These are phyloP conservation scores for Linnemannia schmuckeri DNA, from an alignment of 192 early-diverging fungal species.

Conservation along the genomic window DNA sequence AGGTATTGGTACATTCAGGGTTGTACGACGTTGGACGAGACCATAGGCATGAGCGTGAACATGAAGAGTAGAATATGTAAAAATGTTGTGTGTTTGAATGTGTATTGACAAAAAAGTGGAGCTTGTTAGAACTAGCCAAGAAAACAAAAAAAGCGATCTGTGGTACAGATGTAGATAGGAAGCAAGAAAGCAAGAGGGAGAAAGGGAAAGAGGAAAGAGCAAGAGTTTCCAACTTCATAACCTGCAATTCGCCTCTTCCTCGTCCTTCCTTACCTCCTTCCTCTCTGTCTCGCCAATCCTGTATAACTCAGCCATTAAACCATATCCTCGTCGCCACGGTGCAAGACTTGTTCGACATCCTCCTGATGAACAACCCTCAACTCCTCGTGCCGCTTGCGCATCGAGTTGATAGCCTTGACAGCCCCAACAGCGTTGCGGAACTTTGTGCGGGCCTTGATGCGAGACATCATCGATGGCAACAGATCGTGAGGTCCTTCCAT, in stretches of 20 bases:
- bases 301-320: conserved; percentile 15
- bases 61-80: no score
- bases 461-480: conserved; percentile 69
- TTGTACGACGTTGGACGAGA: no score
- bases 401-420: conserved; percentile 58
- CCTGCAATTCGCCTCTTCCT: no score
- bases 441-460: conserved; percentile 76
- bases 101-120: no score
- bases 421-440: conserved; percentile 73
- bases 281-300: no score
- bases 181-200: no score
- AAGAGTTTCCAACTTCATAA: no score
- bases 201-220: not conserved
- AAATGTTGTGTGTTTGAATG: no score
- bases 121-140: not conserved
- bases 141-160: not conserved
- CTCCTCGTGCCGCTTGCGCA: conserved; percentile 51
- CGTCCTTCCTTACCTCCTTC: not conserved
- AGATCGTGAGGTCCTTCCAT: conserved; percentile 62
- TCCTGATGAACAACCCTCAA: conserved; percentile 40
- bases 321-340: conserved; percentile 48
- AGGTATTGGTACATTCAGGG: no score
- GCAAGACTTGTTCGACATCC: conserved; percentile 42
- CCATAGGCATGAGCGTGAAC: no score
- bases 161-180: no score